Base-by-base conservation (phyloP, 2,329 filamentous ascomycete genomes). In the Pseudocercospora vitis region DNA sequence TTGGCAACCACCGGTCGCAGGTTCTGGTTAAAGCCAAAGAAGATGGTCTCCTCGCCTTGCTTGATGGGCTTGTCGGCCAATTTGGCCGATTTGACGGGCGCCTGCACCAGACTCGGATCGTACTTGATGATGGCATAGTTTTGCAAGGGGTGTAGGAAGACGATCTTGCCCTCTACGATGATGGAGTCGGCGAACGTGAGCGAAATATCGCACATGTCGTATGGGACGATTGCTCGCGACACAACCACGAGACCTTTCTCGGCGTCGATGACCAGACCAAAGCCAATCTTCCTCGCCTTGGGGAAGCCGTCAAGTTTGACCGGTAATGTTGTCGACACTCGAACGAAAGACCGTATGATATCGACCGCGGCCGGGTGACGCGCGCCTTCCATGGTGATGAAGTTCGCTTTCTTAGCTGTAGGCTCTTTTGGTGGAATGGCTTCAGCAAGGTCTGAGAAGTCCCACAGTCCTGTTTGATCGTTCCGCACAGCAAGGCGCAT, bases 261-360 rank as follows among this genome's bases (percentile, higher is more conserved):
- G 0, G 95, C 94, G 72, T 99, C 94, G 58, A 99, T 89, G n/a
- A 99, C 92, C 31, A 99, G 77, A 32, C 94, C 94, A 79, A 96
- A 96, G 0, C 94, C 94, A 75, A 91, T 94, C 74, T 95, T 94
- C 45, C 91, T 82, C 62, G 94, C 90, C 71, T 94, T 89, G 4
- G 94, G 95, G 70, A 96, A 99, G n/a, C 94, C 94, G 70, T 99
- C 94, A 7, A 99, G 81, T 77, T 97, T 97, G 58, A 99, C 77
- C 0, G 94, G 94, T 86, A 99, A 92, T 19, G 86, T 88, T 65
- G 91, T 95, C 60, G 89, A 87, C 51, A 99, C 88, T 32, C 94
- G 87, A 21, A 99, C 92, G 69, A 99, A 97, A 68, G 91, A 96
- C 62, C 89, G 86, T 32, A 99, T 89, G 58, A 99, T 83, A 62